These are phyloP conservation scores for Houttuynia cordata DNA, from an alignment of 164 flowering plant genomes.

Conservation along the genomic window DNA sequence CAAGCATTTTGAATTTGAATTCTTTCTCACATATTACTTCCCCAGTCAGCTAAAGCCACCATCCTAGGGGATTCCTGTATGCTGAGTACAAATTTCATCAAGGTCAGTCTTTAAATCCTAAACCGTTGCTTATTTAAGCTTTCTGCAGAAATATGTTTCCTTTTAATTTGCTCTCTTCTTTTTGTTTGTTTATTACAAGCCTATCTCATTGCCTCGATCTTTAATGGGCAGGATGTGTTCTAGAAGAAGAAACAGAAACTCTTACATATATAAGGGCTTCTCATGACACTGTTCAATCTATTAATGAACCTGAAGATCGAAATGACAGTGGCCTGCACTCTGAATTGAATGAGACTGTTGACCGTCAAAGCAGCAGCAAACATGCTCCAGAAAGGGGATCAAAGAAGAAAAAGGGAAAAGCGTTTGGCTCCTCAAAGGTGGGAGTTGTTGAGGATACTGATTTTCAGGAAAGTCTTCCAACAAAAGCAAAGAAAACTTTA, in stretches of 20 bases:
- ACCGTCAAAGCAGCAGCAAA: slow-evolving; percentile 30
- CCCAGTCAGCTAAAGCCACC: slow-evolving; percentile 61
- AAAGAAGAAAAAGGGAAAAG: slow-evolving; percentile 77
- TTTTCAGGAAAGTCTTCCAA: slow-evolving; percentile 33
- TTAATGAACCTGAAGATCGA: slow-evolving; percentile 32
- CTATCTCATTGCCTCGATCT: neutral
- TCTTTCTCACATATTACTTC: slow-evolving; percentile 8
- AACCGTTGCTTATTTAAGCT: neutral
- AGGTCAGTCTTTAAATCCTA: slow-evolving; percentile 31
- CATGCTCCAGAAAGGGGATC: slow-evolving; percentile 48
- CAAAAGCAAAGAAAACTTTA: slow-evolving; percentile 71
- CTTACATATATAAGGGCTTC: slow-evolving; percentile 24
- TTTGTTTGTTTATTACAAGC: slow-evolving; percentile 11
- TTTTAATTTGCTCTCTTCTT: neutral
- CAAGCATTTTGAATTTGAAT: neutral
- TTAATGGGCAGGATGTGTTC: slow-evolving; percentile 39
- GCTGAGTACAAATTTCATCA: slow-evolving; percentile 59
- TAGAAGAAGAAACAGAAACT: slow-evolving; percentile 57
- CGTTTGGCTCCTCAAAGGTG: slow-evolving; percentile 32
- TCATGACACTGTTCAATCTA: slow-evolving; percentile 16
- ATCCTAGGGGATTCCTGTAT: slow-evolving; percentile 67
- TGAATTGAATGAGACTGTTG: slow-evolving; percentile 35
- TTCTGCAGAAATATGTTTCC: neutral
- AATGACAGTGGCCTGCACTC: slow-evolving; percentile 22
- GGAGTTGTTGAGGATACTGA: slow-evolving; percentile 39